Evolutionary conservation across 768 basidiomycete genomes (phyloP).

Genomic region (Hortiboletus campestris): DNA sequence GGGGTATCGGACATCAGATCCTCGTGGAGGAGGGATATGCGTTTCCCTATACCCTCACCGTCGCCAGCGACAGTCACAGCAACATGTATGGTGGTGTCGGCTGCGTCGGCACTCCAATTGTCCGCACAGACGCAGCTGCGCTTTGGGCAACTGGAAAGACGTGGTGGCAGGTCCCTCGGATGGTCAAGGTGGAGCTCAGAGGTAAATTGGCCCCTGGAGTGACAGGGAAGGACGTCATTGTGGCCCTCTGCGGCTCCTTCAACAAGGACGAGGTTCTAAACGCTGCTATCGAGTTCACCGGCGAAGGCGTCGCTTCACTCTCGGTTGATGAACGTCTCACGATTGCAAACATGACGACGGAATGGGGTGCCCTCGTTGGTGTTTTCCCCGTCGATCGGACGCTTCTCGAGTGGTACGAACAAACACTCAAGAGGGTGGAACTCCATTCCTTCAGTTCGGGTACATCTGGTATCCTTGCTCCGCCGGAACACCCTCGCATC

Average conservation of each 20-base stretch:
- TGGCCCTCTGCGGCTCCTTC: slow-evolving; percentile 93
- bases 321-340: slow-evolving; percentile 91
- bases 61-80: slow-evolving; percentile 94
- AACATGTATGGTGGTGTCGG: slow-evolving; percentile 99
- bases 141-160: slow-evolving; percentile 98
- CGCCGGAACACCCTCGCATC: slow-evolving; percentile 83
- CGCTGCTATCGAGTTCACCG: slow-evolving; percentile 93
- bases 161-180: slow-evolving; percentile 99
- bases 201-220: slow-evolving; percentile 85
- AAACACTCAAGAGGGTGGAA: slow-evolving; percentile 67
- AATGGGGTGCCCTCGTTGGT: slow-evolving; percentile 97
- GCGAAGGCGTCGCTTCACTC: slow-evolving; percentile 77
- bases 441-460: slow-evolving; percentile 24
- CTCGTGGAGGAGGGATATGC: slow-evolving; percentile 99
- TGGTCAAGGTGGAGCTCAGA: slow-evolving; percentile 90
- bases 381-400: slow-evolving; percentile 90
- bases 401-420: slow-evolving; percentile 84
- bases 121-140: slow-evolving; percentile 91
- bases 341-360: slow-evolving; percentile 99
- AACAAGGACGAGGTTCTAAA: slow-evolving; percentile 97
- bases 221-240: slow-evolving; percentile 97
- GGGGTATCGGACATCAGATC: slow-evolving; percentile 97
- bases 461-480: slow-evolving; percentile 54
- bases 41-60: slow-evolving; percentile 92
- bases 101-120: slow-evolving; percentile 95